phyloP scores from a whole-genome alignment of 371 early-diverging fungal species.

The Homolaphlyctis polyrhiza region DNA sequence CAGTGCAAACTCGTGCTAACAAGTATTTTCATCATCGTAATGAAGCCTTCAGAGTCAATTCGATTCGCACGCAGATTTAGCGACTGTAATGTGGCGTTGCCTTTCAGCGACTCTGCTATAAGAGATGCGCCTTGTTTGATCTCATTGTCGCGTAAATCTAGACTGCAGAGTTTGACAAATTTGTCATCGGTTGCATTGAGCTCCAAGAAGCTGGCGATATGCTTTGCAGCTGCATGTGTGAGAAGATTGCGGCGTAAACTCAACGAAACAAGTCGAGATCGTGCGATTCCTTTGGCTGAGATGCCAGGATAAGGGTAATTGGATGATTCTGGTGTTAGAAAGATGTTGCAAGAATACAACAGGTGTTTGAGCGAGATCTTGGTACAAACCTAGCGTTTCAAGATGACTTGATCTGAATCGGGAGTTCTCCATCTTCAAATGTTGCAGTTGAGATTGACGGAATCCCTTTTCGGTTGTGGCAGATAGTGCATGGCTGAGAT shows the following conservation, averaged over 20 bases:
- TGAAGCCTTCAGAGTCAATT: not conserved
- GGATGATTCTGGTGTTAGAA: too few relatives aligned
- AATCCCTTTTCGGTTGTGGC: constrained; percentile 22
- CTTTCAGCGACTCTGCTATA: not conserved
- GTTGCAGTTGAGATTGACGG: constrained; percentile 35
- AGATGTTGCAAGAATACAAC: not conserved
- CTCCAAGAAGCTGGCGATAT: not conserved
- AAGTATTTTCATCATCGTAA: not conserved
- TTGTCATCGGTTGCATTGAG: not conserved
- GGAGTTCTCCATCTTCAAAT: constrained; percentile 43
- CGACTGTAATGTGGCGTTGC: not conserved
- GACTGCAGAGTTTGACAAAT: not conserved
- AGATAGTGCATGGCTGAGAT: constrained; percentile 48
- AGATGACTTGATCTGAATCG: not conserved
- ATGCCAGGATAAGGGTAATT: too few relatives aligned
- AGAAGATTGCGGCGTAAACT: not conserved
- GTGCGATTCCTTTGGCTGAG: not conserved
- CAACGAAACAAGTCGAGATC: not conserved
- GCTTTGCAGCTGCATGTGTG: not conserved
- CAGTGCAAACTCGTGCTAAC: not conserved
- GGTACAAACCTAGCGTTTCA: not conserved
- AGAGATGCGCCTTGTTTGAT: not conserved
- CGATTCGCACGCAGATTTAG: not conserved
- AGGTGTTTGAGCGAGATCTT: not conserved
- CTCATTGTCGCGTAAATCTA: constrained; percentile 1